Percentiles rank a stretch among this genome's conserved stretches.
Conservation (phyloP, 1,284 basidiomycete species). For the Cystobasidiaceae sp. region DNA sequence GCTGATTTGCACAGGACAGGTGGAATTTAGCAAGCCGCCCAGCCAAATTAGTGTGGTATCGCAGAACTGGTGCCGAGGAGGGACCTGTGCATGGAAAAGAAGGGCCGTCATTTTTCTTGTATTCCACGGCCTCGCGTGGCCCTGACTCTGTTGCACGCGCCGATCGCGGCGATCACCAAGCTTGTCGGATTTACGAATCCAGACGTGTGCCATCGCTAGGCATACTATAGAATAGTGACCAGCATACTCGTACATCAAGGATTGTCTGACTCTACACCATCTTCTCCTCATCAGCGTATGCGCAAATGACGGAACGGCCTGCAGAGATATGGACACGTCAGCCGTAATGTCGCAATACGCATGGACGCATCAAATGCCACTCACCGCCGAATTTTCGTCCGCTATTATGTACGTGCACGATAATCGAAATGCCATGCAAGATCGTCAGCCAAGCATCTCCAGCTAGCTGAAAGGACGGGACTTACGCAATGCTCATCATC, state of each 20-base stretch:
- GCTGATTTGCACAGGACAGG: no score
- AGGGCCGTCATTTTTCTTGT: no score
- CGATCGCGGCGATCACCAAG: no score
- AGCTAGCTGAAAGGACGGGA: conserved; percentile 32
- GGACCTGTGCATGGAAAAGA: no score
- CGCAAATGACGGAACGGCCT: conserved; percentile 45
- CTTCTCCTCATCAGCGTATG: conserved; percentile 41
- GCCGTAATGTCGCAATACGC: not conserved
- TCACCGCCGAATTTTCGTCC: conserved; percentile 33
- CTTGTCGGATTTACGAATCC: no score
- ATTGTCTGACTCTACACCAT: conserved; percentile 39
- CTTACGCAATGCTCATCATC: conserved; percentile 42
- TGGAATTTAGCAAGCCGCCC: no score
- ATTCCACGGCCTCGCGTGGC: no score
- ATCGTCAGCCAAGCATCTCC: conserved; percentile 30
- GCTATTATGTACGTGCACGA: conserved; percentile 31
- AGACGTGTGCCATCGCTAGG: not conserved
- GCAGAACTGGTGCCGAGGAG: no score
- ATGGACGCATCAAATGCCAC: not conserved
- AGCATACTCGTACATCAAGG: not conserved
- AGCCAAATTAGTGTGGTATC: no score
- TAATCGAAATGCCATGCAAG: not conserved
- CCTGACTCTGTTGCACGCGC: no score
- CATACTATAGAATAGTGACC: not conserved
- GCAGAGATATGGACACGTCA: not conserved